Evolutionary conservation across 805 yeast genomes (phyloP), one percentile per base, ranked within the genome.

Genomic region (Hyphopichia homilentoma): DNA sequence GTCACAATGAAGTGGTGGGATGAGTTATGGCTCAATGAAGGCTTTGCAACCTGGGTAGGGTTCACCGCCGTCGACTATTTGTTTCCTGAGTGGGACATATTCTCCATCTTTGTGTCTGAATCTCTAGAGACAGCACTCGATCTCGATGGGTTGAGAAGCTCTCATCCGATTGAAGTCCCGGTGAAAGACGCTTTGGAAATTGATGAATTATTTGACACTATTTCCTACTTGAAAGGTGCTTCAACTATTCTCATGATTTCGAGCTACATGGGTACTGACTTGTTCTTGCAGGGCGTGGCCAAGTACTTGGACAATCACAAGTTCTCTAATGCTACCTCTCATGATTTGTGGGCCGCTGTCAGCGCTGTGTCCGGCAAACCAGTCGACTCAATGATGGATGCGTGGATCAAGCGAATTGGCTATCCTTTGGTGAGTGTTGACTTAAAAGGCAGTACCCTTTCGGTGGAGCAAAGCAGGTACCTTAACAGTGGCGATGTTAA

Each of bases 1-100:
- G 90, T 84, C 39, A 86, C 95, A 29, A 86, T 85, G 95, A 79
- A 82, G 48, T 86, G 94, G 93, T 85, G 95, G 95, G 86, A 85
- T 47, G 93, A 84, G 48, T 68, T 85, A 44, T 85, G 95, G 95
- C 73, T 85, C 40, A 85, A 85, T 52, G 95, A 85, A 61, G 93
- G 94, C 9, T 85, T 85, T 61, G 95, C 95, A 12, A 85, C 95
- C 17, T 85, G 85, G 80, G 83, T 82, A 52, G 84, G 87, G 3
- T 81, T 74, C 70, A 61, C 71, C 33, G 80, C 88, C 12, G 81
- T 81, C 33, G 80, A 82, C 50, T 57, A 71, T 42, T 70, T 84
- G 46, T 77, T 74, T 55, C 94, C 94, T 8, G 85, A 81, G 40
- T 85, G 95, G 94, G 79, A 83, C 47, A 80, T 81, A 13, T 82